Evolutionary conservation across 805 yeast genomes (phyloP).

Genomic region (Wickerhamomyces ciferrii): DNA sequence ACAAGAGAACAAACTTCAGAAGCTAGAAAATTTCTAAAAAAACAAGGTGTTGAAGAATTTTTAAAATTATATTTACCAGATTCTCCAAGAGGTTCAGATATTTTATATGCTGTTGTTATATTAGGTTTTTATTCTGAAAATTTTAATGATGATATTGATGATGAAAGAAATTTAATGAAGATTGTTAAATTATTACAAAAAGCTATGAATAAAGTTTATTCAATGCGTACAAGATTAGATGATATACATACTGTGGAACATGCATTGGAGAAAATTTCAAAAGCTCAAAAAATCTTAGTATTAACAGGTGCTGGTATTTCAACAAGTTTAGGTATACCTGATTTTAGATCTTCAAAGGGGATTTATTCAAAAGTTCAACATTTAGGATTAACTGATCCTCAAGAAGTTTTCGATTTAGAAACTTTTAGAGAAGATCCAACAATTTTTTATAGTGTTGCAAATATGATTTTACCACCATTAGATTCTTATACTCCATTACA

Average conservation of each 20-base stretch:
- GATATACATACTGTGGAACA: slow-evolving; percentile 54
- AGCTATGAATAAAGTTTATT: slow-evolving; percentile 59
- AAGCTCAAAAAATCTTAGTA: slow-evolving; percentile 59
- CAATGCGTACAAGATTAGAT: slow-evolving; percentile 49
- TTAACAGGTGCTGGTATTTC: slow-evolving; percentile 93
- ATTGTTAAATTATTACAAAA: slow-evolving; percentile 49
- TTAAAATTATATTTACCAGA: slow-evolving; percentile 57
- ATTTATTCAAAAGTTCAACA: slow-evolving; percentile 65
- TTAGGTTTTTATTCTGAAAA: slow-evolving; percentile 48
- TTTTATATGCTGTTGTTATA: slow-evolving; percentile 49
- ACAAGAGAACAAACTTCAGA: slow-evolving; percentile 38
- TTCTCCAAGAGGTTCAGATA: slow-evolving; percentile 51
- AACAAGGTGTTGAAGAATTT: slow-evolving; percentile 55
- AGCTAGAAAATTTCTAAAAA: slow-evolving; percentile 50
- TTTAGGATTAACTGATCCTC: slow-evolving; percentile 79
- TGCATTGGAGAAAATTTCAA: slow-evolving; percentile 45
- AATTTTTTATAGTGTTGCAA: slow-evolving; percentile 82
- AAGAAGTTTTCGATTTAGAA: slow-evolving; percentile 76
- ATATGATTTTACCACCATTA: slow-evolving; percentile 75
- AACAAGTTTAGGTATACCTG: slow-evolving; percentile 87
- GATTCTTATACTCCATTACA: slow-evolving; percentile 70
- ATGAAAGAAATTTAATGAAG: slow-evolving; percentile 39
- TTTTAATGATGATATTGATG: slow-evolving; percentile 29
- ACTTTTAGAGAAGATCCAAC: slow-evolving; percentile 73
- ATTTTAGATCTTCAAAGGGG: slow-evolving; percentile 86